Conservation (phyloP, 176 grass and related monocot species). For the bread wheat (Triticum aestivum) region IWGSC_CS_RefSeq_v2.1 NC_057808.1:554347129-554347628, state of each 20-base stretch:
- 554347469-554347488: constrained; percentile 50
- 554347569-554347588: constrained; percentile 60
- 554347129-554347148: background rate
- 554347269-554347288: constrained; percentile 71
- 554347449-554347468: constrained; percentile 48
- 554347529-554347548: constrained; percentile 52
- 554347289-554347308: constrained; percentile 78
- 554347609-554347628: constrained; percentile 76
- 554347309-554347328: constrained; percentile 80
- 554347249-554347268: constrained; percentile 69
- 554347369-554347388: constrained; percentile 74
- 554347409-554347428: constrained; percentile 61
- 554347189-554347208: constrained; percentile 10
- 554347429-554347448: constrained; percentile 46
- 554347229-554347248: constrained; percentile 11
- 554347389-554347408: constrained; percentile 83
- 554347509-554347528: constrained; percentile 57
- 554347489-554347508: constrained; percentile 54
- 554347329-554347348: constrained; percentile 85
- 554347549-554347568: constrained; percentile 70
- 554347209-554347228: constrained; percentile 9
- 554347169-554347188: constrained; percentile 21
- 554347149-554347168: background rate
- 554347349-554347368: constrained; percentile 72
- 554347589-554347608: constrained; percentile 69